A percentile compares a stretch with the other conserved stretches of the same genome.
Conservation (phyloP, 257 asterid genomes). For the Nicotiana benthamiana region DNA sequence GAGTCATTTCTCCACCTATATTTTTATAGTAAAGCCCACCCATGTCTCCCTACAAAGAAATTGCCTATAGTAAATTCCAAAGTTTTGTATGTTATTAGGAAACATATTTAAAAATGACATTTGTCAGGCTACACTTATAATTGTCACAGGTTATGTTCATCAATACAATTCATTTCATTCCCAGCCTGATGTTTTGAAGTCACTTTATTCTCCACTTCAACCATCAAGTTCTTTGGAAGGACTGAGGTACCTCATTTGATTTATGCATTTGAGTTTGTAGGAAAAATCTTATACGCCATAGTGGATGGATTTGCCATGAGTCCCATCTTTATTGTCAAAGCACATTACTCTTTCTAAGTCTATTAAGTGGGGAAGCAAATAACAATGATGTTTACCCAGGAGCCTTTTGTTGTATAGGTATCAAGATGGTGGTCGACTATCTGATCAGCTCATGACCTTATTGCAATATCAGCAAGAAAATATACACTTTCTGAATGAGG, state of each 20-base stretch:
- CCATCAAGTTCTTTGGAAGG: constrained; percentile 80
- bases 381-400: background rate
- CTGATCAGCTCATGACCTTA: constrained; percentile 97
- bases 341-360: background rate
- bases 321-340: background rate
- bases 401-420: constrained; percentile 36
- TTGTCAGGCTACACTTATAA: background rate
- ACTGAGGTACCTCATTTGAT: constrained; percentile 46
- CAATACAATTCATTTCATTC: constrained; percentile 85
- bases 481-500: constrained; percentile 94
- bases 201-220: constrained; percentile 88
- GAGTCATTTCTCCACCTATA: background rate
- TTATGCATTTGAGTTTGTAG: background rate
- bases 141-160: constrained; percentile 68
- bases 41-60: background rate
- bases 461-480: constrained; percentile 95
- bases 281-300: background rate
- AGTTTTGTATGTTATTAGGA: background rate
- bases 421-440: constrained; percentile 82
- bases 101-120: background rate
- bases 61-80: background rate
- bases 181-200: constrained; percentile 84
- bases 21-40: background rate
- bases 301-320: background rate
- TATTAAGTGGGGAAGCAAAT: background rate